phyloP scores from a whole-genome alignment of 2,329 filamentous ascomycete species.

The Botrytis porri region DNA sequence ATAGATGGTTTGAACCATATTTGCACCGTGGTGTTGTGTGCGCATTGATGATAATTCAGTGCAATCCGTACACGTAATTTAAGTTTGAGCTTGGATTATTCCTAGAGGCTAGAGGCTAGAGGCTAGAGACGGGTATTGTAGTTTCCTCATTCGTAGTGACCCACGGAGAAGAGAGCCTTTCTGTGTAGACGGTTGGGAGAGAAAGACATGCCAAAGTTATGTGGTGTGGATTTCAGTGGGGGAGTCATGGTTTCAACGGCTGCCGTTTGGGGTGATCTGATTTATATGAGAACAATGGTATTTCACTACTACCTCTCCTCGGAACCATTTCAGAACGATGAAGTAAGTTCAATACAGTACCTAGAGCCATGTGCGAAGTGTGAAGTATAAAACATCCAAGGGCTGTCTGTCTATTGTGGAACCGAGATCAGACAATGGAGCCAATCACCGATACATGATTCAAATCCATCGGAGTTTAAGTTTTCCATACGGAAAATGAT shows the following conservation, averaged over 20 bases:
- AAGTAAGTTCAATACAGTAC: neutral
- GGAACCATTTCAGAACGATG: no score
- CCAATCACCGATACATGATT: neutral
- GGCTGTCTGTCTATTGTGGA: neutral
- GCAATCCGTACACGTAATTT: neutral
- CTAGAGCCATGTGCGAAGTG: neutral
- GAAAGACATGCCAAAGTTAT: neutral
- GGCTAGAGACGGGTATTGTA: neutral
- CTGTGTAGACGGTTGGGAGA: neutral
- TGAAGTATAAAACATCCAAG: neutral
- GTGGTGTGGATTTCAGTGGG: neutral
- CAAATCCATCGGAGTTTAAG: neutral
- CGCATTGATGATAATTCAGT: neutral
- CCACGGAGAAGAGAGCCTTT: neutral
- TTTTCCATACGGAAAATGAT: conserved; percentile 11
- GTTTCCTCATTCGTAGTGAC: neutral
- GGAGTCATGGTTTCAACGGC: neutral
- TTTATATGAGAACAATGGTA: no score
- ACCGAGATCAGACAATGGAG: neutral
- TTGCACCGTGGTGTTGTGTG: neutral
- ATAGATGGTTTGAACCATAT: neutral
- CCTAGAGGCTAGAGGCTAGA: no score
- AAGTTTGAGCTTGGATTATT: no score
- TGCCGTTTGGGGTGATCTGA: neutral
- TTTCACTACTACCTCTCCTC: neutral